phyloP scores from a whole-genome alignment of 2,329 filamentous ascomycete species.

The Endoconidiophora laricicola region DNA sequence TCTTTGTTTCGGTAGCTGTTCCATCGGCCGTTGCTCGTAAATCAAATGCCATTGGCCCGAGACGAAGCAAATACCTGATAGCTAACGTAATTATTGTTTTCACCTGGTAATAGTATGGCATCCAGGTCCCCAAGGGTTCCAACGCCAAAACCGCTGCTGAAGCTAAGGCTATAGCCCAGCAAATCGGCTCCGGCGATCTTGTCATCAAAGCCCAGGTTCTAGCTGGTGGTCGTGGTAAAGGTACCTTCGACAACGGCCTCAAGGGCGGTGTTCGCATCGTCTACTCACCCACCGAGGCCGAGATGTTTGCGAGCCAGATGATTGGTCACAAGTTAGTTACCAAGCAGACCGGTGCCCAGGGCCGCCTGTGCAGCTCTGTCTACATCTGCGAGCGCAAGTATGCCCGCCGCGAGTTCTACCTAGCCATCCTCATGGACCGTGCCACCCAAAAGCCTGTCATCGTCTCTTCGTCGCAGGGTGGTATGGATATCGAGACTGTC shows the following conservation, averaged over 20 bases:
- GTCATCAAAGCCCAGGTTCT: slow-evolving; percentile 99
- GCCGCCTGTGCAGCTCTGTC: slow-evolving; percentile 89
- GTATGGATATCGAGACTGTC: slow-evolving; percentile 97
- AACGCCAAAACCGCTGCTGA: slow-evolving; percentile 72
- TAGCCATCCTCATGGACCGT: slow-evolving; percentile 97
- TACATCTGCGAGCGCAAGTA: slow-evolving; percentile 99
- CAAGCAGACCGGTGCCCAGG: slow-evolving; percentile 91
- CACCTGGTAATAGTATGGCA: slow-evolving; percentile 53
- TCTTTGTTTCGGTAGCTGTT: neutral
- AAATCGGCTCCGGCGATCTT: slow-evolving; percentile 87
- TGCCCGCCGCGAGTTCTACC: slow-evolving; percentile 95
- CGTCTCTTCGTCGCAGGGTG: slow-evolving; percentile 92
- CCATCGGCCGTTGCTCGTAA: neutral
- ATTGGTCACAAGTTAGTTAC: slow-evolving; percentile 99
- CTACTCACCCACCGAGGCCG: slow-evolving; percentile 90
- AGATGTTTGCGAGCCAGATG: slow-evolving; percentile 98
- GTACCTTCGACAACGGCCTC: slow-evolving; percentile 91
- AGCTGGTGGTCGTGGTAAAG: slow-evolving; percentile 94
- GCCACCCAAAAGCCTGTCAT: slow-evolving; percentile 82
- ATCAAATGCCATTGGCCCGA: neutral
- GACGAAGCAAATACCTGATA: slow-evolving; percentile 10
- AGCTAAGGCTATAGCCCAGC: slow-evolving; percentile 80
- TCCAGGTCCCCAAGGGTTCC: slow-evolving; percentile 78
- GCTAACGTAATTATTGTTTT: slow-evolving; percentile 9
- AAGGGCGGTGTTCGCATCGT: slow-evolving; percentile 98